Conservation (phyloP, 148 eudicot genomes). For the Fagopyrum homotropicum region DNA sequence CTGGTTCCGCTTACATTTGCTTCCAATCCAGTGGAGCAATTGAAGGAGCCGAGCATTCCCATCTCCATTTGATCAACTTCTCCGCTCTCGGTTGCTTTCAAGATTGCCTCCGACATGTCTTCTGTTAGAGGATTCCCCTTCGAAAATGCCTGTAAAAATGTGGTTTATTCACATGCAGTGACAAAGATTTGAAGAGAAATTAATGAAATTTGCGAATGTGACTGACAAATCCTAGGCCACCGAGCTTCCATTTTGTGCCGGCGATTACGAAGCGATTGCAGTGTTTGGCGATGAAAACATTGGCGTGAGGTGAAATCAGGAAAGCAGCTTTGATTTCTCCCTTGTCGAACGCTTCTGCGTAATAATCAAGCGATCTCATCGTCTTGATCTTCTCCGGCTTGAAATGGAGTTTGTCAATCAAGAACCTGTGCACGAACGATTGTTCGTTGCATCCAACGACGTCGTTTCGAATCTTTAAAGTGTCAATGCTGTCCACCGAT, state of each 20-base stretch:
- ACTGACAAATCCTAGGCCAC: slow-evolving; percentile 7
- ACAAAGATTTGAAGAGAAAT: background rate
- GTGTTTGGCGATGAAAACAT: slow-evolving; percentile 1
- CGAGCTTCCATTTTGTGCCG: background rate
- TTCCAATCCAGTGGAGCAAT: slow-evolving; percentile 9
- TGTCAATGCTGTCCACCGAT: background rate
- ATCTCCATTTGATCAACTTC: slow-evolving; percentile 14
- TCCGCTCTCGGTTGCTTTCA: slow-evolving; percentile 21
- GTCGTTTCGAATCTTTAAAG: background rate
- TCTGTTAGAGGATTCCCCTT: background rate
- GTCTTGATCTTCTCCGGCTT: slow-evolving; percentile 5
- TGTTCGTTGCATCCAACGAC: slow-evolving; percentile 7
- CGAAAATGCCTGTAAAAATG: slow-evolving; percentile 5
- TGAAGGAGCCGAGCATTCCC: slow-evolving; percentile 14
- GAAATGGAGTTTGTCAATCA: background rate
- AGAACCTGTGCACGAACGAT: background rate
- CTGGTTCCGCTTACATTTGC: background rate
- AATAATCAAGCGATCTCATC: slow-evolving; percentile 1
- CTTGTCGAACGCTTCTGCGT: slow-evolving; percentile 8
- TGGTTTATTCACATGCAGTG: background rate
- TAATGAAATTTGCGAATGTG: background rate
- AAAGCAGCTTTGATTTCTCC: slow-evolving; percentile 10
- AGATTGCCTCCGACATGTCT: slow-evolving; percentile 18
- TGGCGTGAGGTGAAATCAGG: slow-evolving; percentile 8
- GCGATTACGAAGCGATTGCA: slow-evolving; percentile 5